These are phyloP conservation scores for Leavenworthia alabamica DNA, from an alignment of 345 rosid species.

Conservation along the genomic window DNA sequence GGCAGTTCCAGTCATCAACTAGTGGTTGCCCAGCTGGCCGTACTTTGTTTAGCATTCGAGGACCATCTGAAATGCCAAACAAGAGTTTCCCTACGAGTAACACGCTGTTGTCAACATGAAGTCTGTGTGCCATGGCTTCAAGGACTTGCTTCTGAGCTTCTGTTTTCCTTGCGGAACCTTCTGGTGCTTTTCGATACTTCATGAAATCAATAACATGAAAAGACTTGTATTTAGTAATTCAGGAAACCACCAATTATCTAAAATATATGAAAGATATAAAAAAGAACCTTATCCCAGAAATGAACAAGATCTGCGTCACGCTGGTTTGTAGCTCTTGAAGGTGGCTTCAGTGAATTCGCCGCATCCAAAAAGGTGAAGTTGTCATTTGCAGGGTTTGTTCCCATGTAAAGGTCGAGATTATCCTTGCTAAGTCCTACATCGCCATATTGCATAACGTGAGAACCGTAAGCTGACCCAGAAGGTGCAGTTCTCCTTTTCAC, in stretches of 20 bases:
- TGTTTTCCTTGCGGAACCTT: slow-evolving; percentile 64
- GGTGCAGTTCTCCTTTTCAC: slow-evolving; percentile 67
- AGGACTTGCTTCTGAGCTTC: slow-evolving; percentile 75
- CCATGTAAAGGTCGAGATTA: slow-evolving; percentile 58
- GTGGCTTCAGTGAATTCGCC: slow-evolving; percentile 52
- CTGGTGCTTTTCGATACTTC: slow-evolving; percentile 90
- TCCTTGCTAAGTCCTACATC: slow-evolving; percentile 55
- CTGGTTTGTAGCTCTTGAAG: slow-evolving; percentile 73
- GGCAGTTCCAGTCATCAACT: slow-evolving; percentile 94
- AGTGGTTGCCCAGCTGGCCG: slow-evolving; percentile 80
- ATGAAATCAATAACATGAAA: slow-evolving; percentile 14
- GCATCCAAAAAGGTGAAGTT: slow-evolving; percentile 64
- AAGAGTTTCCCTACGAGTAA: slow-evolving; percentile 75
- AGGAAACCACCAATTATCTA: neutral
- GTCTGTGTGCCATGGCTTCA: slow-evolving; percentile 89
- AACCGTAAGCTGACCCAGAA: slow-evolving; percentile 50
- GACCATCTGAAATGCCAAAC: slow-evolving; percentile 66
- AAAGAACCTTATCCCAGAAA: slow-evolving; percentile 85
- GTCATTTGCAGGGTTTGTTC: slow-evolving; percentile 92
- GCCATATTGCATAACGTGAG: slow-evolving; percentile 97
- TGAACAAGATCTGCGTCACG: slow-evolving; percentile 97
- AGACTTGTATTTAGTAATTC: neutral
- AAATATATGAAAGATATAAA: neutral
- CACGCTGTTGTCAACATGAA: slow-evolving; percentile 77
- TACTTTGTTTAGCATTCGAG: slow-evolving; percentile 50